Evolutionary conservation across 2,329 filamentous ascomycete genomes (phyloP), one percentile per base, ranked within the genome.

Genomic region (Gremmenia infestans): DNA sequence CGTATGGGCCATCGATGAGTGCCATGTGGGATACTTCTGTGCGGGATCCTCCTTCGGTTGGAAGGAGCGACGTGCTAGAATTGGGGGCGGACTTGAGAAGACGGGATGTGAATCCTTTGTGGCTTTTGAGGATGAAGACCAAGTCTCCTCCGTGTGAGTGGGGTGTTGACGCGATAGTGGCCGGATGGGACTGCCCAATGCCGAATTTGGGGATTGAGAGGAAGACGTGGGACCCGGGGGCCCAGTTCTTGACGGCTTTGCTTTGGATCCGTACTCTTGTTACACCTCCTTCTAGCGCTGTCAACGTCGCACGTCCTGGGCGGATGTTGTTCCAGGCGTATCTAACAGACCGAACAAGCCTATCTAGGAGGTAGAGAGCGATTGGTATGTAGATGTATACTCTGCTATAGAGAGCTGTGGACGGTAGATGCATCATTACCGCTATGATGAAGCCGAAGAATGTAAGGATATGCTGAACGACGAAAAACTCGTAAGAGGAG

Each of bases 401-500:
- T 47, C 64, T 52, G 36, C 69, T 65, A 43, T 70, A 68, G 5
- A 66, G 52, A 11, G 68, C 66, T 1, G 67, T 70, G 22, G 64
- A 62, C 2, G 69, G 70, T 5, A 72, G 52, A 51, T 72, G 70
- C 49, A 65, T 63, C 60, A 70, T 67, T 39, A 73, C 58, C 4
- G 71, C 65, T 23, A 71, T 61, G 39, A 73, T 67, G 55, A 73
- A 67, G 15, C 68, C 67, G 54, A 74, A 60, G 59, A 72, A 73
- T 12, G 83, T 81, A 17, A 82, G 67, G 32, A 89, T 72, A 66
- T 90, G 87, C 68, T 89, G 86, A 2, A 83, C 63, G 17, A 89
- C 80, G 67, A 89, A 89, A 1, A 88, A 61, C 70, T 90, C 87
- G 67, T 89, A 89, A 7, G 78, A 78, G 72, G 83, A 75, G 23